These are phyloP conservation scores for Blastobotrys aristatus DNA, from an alignment of 1,139 yeast species.

Conservation along the genomic window DNA sequence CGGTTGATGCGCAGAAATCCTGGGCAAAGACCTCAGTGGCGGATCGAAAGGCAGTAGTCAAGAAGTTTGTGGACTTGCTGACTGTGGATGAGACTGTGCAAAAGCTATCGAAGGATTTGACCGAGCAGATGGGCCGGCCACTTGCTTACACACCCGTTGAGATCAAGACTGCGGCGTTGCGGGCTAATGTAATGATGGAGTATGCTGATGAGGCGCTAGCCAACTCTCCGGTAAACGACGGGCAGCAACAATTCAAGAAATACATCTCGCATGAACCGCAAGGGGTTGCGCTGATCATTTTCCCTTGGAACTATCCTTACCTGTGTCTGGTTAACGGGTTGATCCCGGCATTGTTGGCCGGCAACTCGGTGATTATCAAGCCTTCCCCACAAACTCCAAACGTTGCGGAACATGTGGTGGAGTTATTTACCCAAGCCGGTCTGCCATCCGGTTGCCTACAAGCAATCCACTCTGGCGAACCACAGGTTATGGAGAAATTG, in stretches of 20 bases:
- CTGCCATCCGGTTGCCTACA: constrained; percentile 78
- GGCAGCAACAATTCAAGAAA: constrained; percentile 30
- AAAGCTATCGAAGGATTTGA: constrained; percentile 30
- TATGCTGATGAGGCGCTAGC: constrained; percentile 35
- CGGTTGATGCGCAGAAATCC: constrained; percentile 29
- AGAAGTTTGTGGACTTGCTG: constrained; percentile 30
- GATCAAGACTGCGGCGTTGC: constrained; percentile 32
- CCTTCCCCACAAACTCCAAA: constrained; percentile 82
- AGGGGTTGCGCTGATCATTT: constrained; percentile 79
- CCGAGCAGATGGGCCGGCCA: constrained; percentile 39
- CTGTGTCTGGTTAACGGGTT: constrained; percentile 77
- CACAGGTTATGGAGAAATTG: constrained; percentile 58
- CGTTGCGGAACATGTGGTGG: constrained; percentile 63
- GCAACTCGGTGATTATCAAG: constrained; percentile 74
- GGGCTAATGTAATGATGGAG: constrained; percentile 30
- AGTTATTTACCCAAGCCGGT: constrained; percentile 63
- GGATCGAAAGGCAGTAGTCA: constrained; percentile 31
- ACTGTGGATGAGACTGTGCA: constrained; percentile 25
- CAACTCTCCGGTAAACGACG: constrained; percentile 29
- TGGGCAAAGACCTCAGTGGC: constrained; percentile 30
- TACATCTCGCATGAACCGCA: constrained; percentile 60
- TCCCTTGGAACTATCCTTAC: constrained; percentile 87
- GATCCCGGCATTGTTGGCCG: constrained; percentile 79
- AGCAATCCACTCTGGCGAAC: constrained; percentile 54
- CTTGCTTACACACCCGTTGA: constrained; percentile 34